These are phyloP conservation scores for Punctularia strigosozonata DNA, from an alignment of 768 basidiomycete genomes.

Conservation along the genomic window DNA sequence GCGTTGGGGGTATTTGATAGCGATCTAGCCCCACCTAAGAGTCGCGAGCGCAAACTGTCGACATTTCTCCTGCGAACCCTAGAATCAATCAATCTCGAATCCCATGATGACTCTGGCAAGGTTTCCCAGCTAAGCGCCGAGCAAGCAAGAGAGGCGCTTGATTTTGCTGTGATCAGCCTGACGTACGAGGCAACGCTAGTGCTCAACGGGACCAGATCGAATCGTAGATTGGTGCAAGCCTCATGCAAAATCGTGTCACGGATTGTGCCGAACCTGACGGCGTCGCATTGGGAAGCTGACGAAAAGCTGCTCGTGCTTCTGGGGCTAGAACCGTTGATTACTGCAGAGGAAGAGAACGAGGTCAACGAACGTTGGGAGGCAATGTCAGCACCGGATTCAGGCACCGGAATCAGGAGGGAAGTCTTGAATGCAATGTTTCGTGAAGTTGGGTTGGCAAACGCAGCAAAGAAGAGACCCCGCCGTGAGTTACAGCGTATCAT, in stretches of 20 bases:
- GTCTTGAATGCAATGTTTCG: slow-evolving; percentile 27
- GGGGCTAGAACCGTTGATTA: slow-evolving; percentile 54
- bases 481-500: slow-evolving; percentile 40
- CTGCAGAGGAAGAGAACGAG: slow-evolving; percentile 19
- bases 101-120: neutral
- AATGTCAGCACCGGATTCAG: slow-evolving; percentile 31
- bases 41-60: slow-evolving; percentile 51
- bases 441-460: slow-evolving; percentile 5
- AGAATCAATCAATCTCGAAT: slow-evolving; percentile 23
- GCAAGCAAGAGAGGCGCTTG: slow-evolving; percentile 52
- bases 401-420: slow-evolving; percentile 54
- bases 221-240: slow-evolving; percentile 48
- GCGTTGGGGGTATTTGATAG: slow-evolving; percentile 7
- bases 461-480: slow-evolving; percentile 13
- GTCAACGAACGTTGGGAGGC: slow-evolving; percentile 27
- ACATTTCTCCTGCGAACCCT: slow-evolving; percentile 52
- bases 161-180: slow-evolving; percentile 54
- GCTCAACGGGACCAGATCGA: slow-evolving; percentile 51
- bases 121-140: slow-evolving; percentile 37
- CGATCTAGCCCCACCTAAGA: slow-evolving; percentile 34
- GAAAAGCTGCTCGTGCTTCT: slow-evolving; percentile 58
- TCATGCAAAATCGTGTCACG: slow-evolving; percentile 41
- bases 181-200: slow-evolving; percentile 57
- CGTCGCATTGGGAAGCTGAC: slow-evolving; percentile 38
- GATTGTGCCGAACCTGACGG: slow-evolving; percentile 26